Conservation (phyloP, 192 early-diverging fungal species). For the Phlyctochytrium bullatum region DNA sequence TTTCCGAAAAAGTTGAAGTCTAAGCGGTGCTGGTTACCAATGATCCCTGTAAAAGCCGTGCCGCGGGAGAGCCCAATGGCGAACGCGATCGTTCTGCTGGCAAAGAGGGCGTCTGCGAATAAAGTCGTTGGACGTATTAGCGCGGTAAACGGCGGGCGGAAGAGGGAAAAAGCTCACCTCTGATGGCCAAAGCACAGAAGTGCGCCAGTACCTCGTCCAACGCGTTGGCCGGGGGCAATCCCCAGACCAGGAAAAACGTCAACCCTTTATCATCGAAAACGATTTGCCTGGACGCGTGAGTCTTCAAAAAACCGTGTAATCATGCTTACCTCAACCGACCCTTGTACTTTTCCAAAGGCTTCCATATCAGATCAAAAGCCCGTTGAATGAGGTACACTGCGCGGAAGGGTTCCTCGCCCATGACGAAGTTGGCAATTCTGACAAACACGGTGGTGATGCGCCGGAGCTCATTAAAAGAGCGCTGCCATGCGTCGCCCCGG, state of each 20-base stretch:
- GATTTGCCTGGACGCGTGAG: background rate
- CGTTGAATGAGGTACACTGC: background rate
- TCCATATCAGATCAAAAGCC: background rate
- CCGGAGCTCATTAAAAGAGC: background rate
- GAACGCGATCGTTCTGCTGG: slow-evolving; percentile 4
- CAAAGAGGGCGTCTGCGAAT: too few species aligned
- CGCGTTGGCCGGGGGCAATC: background rate
- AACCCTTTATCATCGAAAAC: background rate
- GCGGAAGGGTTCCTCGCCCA: background rate
- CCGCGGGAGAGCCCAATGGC: slow-evolving; percentile 12
- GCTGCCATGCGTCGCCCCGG: background rate
- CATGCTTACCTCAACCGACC: background rate
- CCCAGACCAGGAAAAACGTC: background rate
- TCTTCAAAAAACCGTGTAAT: too few species aligned
- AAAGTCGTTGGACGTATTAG: too few species aligned
- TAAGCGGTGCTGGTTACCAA: slow-evolving; percentile 6
- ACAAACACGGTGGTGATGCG: background rate
- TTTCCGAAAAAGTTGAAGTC: slow-evolving; percentile 26
- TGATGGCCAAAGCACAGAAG: background rate
- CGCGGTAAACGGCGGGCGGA: background rate
- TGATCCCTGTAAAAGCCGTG: slow-evolving; percentile 15
- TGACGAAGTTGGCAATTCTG: background rate
- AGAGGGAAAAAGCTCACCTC: background rate
- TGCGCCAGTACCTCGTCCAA: background rate
- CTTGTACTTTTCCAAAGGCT: background rate